Evolutionary conservation across 225 moss, liverwort and hornwort species (phyloP), one percentile per base, ranked within the genome.

Genomic region (Antitrichia curtipendula): DNA sequence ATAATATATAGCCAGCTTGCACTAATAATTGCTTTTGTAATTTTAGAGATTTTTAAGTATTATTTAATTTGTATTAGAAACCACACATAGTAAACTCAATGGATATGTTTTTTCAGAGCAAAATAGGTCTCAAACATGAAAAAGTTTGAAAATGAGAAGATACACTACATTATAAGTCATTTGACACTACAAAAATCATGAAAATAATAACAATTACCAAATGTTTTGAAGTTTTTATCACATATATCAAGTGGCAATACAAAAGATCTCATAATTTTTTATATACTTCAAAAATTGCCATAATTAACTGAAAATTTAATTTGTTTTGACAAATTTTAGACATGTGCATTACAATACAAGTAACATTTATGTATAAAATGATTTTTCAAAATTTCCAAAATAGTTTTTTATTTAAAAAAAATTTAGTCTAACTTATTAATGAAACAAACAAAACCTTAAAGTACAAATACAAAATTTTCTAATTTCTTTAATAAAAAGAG

Each of bases 281-380:
- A 13, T 69, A 69, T 13, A 38, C 3, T 23, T 38, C 12, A 38
- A 22, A 38, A 38, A n/a, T 38, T 68, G 2, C 3, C 4, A 68
- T 12, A 68, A 38, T 2, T 23, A 23, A 68, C 23, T 38, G 8
- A 38, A 23, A 38, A 68, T 7, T 23, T 38, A 7, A 4, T 7
- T 23, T 23, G 12, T 4, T 38, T 38, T 23, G 8, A 68, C 38
- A 68, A 38, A 68, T 4, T 68, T 38, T 38, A 4, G 23, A 23
- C 0, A 38, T 7, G 4, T 2, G 1, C 4, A 7, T 38, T 68
- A 7, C 1, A 0, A 0, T 68, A 13, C 1, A 68, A 23, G 4
- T 68, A 4, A 38, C 13, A 24, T 1, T 4, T 23, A 38, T 24
- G 68, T 7, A 13, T 68, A 4, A 40, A 68, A 38, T 13, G 4